Conservation (phyloP, 768 basidiomycete species). For the Lyophyllum semitale region DNA sequence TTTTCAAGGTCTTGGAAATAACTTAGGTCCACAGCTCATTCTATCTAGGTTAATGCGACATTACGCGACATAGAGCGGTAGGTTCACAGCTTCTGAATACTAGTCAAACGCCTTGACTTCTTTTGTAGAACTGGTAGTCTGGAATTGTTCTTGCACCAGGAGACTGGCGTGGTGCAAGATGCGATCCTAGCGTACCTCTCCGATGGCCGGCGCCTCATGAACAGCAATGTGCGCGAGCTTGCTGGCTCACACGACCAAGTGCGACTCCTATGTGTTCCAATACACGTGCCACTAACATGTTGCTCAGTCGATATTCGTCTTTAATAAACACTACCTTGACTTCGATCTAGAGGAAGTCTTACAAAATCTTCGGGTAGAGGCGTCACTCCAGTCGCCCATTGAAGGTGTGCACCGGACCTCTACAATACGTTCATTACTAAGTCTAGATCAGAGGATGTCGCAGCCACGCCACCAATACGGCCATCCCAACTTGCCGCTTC, state of each 20-base stretch:
- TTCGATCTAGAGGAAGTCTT: conserved; percentile 67
- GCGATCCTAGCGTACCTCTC: conserved; percentile 77
- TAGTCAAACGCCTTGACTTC: conserved; percentile 10
- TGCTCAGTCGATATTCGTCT: conserved; percentile 70
- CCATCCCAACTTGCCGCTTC: conserved; percentile 67
- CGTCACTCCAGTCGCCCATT: conserved; percentile 67
- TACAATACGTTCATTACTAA: neutral
- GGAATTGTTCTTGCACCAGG: conserved; percentile 71
- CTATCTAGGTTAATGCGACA: conserved; percentile 55
- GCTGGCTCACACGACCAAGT: conserved; percentile 79
- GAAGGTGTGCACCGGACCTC: conserved; percentile 52
- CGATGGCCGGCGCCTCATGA: conserved; percentile 73
- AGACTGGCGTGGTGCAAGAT: conserved; percentile 71
- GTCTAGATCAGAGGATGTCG: conserved; percentile 48
- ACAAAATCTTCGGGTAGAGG: conserved; percentile 58
- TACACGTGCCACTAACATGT: conserved; percentile 3
- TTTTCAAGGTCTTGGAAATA: neutral
- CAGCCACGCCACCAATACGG: conserved; percentile 73
- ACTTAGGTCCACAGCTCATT: neutral
- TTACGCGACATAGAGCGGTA: conserved; percentile 81
- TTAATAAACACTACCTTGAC: conserved; percentile 81
- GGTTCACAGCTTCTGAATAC: conserved; percentile 10
- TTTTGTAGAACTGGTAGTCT: conserved; percentile 58
- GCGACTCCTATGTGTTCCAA: neutral
- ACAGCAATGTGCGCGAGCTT: conserved; percentile 73